These are phyloP conservation scores for Coleophoma eucalyptorum DNA, from an alignment of 2,329 filamentous ascomycete genomes.

Conservation along the genomic window DNA sequence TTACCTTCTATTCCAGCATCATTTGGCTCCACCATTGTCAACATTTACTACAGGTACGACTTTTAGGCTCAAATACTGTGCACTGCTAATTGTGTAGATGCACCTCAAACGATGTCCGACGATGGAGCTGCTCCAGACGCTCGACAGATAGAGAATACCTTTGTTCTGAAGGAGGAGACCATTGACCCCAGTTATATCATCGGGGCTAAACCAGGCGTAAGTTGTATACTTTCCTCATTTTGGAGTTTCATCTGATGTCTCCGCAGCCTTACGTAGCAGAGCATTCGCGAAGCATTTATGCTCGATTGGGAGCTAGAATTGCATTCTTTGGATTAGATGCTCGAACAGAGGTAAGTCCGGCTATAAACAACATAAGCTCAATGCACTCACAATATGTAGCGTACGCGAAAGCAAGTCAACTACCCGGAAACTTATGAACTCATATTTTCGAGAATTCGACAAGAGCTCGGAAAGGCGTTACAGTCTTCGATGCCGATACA, in stretches of 20 bases:
- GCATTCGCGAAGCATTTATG: constrained; percentile 81
- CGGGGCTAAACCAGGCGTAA: constrained; percentile 53
- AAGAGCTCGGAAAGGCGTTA: constrained; percentile 64
- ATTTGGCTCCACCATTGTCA: constrained; percentile 77
- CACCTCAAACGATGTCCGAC: constrained; percentile 54
- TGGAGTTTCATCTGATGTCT: neutral
- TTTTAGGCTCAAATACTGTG: constrained; percentile 12
- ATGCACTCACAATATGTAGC: constrained; percentile 30
- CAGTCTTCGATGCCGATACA: constrained; percentile 70
- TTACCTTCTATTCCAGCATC: constrained; percentile 97
- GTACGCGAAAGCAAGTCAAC: constrained; percentile 90
- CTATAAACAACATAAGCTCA: constrained; percentile 31
- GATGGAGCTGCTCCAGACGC: constrained; percentile 60
- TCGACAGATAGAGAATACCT: constrained; percentile 70
- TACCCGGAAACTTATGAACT: constrained; percentile 87
- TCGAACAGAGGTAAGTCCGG: constrained; percentile 63
- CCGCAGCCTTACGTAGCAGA: constrained; percentile 77
- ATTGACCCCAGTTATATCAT: constrained; percentile 65
- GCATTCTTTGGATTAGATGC: constrained; percentile 89
- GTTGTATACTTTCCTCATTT: neutral
- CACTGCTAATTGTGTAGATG: constrained; percentile 25
- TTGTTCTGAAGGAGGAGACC: constrained; percentile 56
- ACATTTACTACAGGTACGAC: constrained; percentile 77
- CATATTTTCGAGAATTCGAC: constrained; percentile 72
- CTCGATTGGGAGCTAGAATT: constrained; percentile 76